These are phyloP conservation scores for Rhexocercosporidium sp. DNA, from an alignment of 2,329 filamentous ascomycete genomes.

Conservation along the genomic window DNA sequence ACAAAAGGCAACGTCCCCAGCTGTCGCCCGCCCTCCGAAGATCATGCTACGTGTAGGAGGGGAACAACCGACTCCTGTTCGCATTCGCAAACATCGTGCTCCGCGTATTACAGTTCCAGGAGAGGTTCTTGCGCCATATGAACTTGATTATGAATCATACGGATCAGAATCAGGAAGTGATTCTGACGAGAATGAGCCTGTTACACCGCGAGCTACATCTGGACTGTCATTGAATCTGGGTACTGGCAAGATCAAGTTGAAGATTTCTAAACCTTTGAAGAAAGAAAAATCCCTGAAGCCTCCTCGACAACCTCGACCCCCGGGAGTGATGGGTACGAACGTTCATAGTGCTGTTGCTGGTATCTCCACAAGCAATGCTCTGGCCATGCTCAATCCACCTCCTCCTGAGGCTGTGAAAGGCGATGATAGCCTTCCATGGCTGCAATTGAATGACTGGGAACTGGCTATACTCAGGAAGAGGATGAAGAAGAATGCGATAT, in stretches of 20 bases:
- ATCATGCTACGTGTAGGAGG: conserved; percentile 51
- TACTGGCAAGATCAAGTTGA: conserved; percentile 39
- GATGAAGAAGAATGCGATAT: conserved; percentile 92
- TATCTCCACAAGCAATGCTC: conserved; percentile 45
- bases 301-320: conserved; percentile 38
- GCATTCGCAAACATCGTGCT: conserved; percentile 43
- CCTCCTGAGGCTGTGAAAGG: conserved; percentile 64
- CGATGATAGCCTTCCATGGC: conserved; percentile 66
- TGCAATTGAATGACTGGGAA: conserved; percentile 68
- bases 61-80: conserved; percentile 44
- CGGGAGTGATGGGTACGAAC: conserved; percentile 43
- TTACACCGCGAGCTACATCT: conserved; percentile 35
- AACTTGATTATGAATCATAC: conserved; percentile 65
- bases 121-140: conserved; percentile 69
- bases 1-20: conserved; percentile 56
- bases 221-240: conserved; percentile 25
- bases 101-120: conserved; percentile 69
- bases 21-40: conserved; percentile 55
- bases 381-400: conserved; percentile 56
- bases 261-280: conserved; percentile 33
- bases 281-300: conserved; percentile 33
- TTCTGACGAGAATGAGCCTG: conserved; percentile 43
- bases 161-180: conserved; percentile 41
- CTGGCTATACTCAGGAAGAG: conserved; percentile 75
- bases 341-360: conserved; percentile 44